phyloP scores from a whole-genome alignment of 139 green algal species.

The Pleodorina starrii region DNA sequence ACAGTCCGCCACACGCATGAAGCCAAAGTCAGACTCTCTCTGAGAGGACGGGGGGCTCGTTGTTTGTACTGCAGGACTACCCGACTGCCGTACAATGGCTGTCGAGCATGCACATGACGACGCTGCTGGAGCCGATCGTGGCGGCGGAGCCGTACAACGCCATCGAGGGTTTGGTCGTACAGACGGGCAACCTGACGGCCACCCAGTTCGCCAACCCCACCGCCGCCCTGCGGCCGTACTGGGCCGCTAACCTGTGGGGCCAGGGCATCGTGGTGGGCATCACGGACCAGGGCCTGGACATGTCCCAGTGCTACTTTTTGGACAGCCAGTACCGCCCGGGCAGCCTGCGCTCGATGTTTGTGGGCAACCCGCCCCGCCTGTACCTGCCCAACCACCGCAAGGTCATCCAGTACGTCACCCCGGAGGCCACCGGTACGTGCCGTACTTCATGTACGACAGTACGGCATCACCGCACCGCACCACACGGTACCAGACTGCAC shows the following conservation, averaged over 20 bases:
- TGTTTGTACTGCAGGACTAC: conserved; percentile 1
- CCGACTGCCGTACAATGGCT: neutral
- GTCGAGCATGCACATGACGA: neutral
- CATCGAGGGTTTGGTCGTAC: neutral
- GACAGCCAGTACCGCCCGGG: neutral
- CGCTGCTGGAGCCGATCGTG: neutral
- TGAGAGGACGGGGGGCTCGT: too few species aligned
- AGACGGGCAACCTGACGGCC: neutral
- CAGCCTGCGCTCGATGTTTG: neutral
- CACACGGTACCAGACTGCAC: too few species aligned
- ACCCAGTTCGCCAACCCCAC: conserved; percentile 3
- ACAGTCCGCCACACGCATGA: too few species aligned
- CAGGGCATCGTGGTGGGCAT: neutral
- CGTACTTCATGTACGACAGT: neutral
- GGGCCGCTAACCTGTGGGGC: neutral
- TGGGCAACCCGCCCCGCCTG: neutral
- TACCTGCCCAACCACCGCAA: conserved; percentile 15
- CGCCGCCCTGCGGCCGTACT: neutral
- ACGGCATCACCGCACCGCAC: too few species aligned
- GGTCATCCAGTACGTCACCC: conserved; percentile 9
- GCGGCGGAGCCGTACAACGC: neutral
- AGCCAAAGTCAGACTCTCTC: too few species aligned
- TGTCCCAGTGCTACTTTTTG: conserved; percentile 4
- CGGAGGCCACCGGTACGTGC: neutral
- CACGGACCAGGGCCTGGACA: neutral